phyloP scores from a whole-genome alignment of 1,284 basidiomycete species.

The Ganoderma resinaceum region DNA sequence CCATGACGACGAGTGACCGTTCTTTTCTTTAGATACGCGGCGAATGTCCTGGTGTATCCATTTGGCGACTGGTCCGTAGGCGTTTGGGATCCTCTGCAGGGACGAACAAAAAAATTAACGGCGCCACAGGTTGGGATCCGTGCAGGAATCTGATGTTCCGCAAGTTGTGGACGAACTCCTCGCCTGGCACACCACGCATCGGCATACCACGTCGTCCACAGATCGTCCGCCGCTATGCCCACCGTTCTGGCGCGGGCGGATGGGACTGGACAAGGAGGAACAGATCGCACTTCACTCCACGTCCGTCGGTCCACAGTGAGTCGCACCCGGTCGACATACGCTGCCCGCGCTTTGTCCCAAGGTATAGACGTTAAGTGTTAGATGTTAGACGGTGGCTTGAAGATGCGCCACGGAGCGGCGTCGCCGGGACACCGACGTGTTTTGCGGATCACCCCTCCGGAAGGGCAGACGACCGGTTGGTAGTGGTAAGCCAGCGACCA shows the following conservation, averaged over 20 bases:
- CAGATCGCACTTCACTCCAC: conserved; percentile 51
- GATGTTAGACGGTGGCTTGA: neutral
- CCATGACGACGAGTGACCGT: conserved; percentile 16
- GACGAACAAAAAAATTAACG: too few relatives aligned
- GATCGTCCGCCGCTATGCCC: conserved; percentile 47
- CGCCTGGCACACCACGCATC: conserved; percentile 36
- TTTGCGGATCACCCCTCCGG: conserved; percentile 1
- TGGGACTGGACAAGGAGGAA: conserved; percentile 71
- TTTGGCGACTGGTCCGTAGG: conserved; percentile 73
- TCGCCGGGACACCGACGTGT: neutral
- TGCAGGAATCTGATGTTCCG: conserved; percentile 64
- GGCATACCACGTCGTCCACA: conserved; percentile 7
- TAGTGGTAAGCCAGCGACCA: neutral
- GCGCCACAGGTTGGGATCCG: conserved; percentile 60
- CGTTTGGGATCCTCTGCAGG: neutral
- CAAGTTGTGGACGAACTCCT: conserved; percentile 59
- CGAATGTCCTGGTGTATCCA: conserved; percentile 79
- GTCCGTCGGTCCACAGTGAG: neutral
- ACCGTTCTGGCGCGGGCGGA: conserved; percentile 76
- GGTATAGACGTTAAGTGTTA: neutral
- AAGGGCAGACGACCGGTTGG: neutral
- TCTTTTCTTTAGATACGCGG: conserved; percentile 65
- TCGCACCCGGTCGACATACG: neutral
- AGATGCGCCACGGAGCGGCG: neutral
- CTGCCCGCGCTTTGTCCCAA: neutral